Evolutionary conservation across 306 rosid genomes (phyloP), one percentile per base, ranked within the genome.

Genomic region (Sicyos edulis): DNA sequence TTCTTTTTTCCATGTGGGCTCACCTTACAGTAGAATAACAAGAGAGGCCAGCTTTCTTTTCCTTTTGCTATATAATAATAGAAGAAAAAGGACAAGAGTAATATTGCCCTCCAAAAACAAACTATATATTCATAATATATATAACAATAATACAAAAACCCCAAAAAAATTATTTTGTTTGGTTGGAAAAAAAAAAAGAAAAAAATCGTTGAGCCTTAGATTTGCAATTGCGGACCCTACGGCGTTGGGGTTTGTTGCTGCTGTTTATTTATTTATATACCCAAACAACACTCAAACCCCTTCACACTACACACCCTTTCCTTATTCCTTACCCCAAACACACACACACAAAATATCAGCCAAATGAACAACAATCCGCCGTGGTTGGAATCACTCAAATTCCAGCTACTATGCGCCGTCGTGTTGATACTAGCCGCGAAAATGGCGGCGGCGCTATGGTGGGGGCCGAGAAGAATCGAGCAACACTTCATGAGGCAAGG

Each of bases 191-290:
- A 74, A 64, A 17, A 70, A 32, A 32, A 3, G 4, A 32, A 32
- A 37, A 37, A 37, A 37, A 37, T 81, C 82, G 96, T 95, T 91
- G 97, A 91, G 97, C 86, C 89, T 86, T 69, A 50, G 80, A 84
- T 74, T 77, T 84, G 78, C 83, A 84, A 85, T 85, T 88, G 96
- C 96, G 99, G 89, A 87, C 96, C 96, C 97, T 85, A 89, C 96
- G 95, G 84, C 95, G 96, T 83, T 89, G 97, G 95, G 82, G 80
- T 87, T 82, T 83, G 95, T 79, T 77, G 78, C 76, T 62, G 74
- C 73, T 65, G 19, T 56, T 40, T 54, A 72, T 67, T 59, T 69
- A 60, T 79, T 74, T 59, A 67, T 57, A 67, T n/a, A 34, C 13
- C 50, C 68, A 52, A n/a, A n/a, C 17, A 16, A 52, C 17, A 7